Conservation (phyloP, 179 eudicot genomes). For the Vitellaria paradoxa region DNA sequence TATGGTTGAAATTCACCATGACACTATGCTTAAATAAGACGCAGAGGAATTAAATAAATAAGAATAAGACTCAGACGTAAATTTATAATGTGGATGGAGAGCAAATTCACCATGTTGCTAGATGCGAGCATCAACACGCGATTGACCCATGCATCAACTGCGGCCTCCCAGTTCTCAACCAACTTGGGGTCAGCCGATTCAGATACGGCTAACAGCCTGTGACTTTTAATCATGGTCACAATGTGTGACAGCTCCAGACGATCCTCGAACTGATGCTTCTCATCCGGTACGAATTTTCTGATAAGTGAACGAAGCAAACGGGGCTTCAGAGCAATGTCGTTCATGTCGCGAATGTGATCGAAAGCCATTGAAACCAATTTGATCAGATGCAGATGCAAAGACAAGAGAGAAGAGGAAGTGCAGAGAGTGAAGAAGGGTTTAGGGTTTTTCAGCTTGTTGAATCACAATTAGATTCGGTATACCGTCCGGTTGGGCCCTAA, state of each 20-base stretch:
- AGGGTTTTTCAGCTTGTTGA: neutral
- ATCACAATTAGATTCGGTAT: no score
- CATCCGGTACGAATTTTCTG: constrained; percentile 53
- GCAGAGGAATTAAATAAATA: no score
- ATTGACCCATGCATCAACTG: constrained; percentile 68
- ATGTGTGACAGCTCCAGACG: constrained; percentile 45
- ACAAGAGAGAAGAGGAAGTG: neutral
- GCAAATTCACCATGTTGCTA: constrained; percentile 44
- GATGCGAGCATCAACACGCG: constrained; percentile 54
- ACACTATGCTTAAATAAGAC: neutral
- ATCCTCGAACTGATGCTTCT: constrained; percentile 38
- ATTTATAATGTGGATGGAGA: neutral
- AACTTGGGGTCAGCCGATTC: constrained; percentile 28
- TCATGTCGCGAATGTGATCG: constrained; percentile 37
- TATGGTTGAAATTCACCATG: neutral
- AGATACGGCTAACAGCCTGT: constrained; percentile 53
- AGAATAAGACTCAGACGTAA: no score
- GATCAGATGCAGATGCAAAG: neutral
- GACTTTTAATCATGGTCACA: constrained; percentile 47
- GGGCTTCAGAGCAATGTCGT: constrained; percentile 64
- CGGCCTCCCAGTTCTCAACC: constrained; percentile 52
- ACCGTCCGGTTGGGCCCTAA: no score
- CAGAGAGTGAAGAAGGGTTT: neutral
- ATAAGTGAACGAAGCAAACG: constrained; percentile 52
- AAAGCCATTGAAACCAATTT: constrained; percentile 41